These are phyloP conservation scores for Gilbertella persicaria DNA, from an alignment of 371 early-diverging fungal species.

Conservation along the genomic window DNA sequence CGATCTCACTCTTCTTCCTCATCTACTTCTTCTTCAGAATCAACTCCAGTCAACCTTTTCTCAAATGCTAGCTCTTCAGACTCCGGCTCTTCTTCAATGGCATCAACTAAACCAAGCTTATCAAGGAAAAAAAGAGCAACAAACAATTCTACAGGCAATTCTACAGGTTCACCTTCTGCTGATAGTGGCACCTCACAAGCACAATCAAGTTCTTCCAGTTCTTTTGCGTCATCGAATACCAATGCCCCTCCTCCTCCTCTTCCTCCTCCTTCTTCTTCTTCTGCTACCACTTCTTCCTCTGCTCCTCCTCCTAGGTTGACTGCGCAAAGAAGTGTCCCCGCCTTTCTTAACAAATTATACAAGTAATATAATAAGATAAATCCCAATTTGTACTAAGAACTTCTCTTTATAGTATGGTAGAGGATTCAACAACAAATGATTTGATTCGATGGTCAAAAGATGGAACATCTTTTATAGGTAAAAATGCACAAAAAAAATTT, in stretches of 20 bases:
- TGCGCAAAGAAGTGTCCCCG: constrained; percentile 66
- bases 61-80: constrained; percentile 24
- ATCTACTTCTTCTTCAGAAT: constrained; percentile 12
- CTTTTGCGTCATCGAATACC: neutral
- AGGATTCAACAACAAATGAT: constrained; percentile 61
- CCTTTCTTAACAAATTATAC: constrained; percentile 87
- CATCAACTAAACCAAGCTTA: constrained; percentile 1
- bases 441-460: constrained; percentile 75
- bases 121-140: constrained; percentile 9
- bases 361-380: constrained; percentile 36
- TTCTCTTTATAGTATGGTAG: constrained; percentile 61
- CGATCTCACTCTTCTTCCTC: constrained; percentile 25
- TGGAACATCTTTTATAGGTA: constrained; percentile 73
- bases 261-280: neutral
- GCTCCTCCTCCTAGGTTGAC: neutral
- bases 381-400: neutral
- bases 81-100: constrained; percentile 24
- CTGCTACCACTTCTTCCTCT: neutral
- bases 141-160: neutral
- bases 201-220: neutral
- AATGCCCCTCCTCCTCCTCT: neutral
- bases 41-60: constrained; percentile 10
- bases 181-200: neutral
- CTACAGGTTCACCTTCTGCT: constrained; percentile 7
- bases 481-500: neutral